Evolutionary conservation across 176 grass and related monocot species (phyloP).

Genomic region (Carex parvula): DNA sequence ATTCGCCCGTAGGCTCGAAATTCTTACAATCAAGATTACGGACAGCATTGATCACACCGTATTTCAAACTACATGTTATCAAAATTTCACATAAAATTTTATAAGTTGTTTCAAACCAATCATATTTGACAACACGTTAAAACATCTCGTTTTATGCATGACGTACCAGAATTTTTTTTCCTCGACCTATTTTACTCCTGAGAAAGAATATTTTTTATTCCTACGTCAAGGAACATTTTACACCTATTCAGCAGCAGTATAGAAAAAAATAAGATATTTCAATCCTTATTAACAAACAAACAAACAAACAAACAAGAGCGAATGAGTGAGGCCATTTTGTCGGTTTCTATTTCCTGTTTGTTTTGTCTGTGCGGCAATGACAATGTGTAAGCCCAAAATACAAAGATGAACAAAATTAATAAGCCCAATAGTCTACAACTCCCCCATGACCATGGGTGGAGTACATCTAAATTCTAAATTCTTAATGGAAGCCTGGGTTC

Average conservation of each 20-base stretch:
- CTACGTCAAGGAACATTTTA: too few relatives aligned
- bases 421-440: not conserved
- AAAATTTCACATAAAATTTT: not conserved
- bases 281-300: too few relatives aligned
- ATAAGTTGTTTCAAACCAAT: not conserved
- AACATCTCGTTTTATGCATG: not conserved
- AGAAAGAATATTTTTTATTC: not conserved
- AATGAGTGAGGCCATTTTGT: not conserved
- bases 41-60: too few relatives aligned
- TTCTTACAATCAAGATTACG: not conserved
- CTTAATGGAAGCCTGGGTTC: too few relatives aligned
- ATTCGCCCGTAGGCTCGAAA: too few relatives aligned
- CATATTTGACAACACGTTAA: not conserved
- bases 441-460: too few relatives aligned
- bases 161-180: not conserved
- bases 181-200: not conserved
- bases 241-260: not conserved
- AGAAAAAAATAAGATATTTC: not conserved
- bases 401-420: not conserved
- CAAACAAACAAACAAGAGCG: too few relatives aligned
- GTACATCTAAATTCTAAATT: too few relatives aligned
- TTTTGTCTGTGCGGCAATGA: not conserved
- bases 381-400: not conserved
- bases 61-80: not conserved
- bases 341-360: not conserved